Evolutionary conservation across 192 early-diverging fungal genomes (phyloP), one percentile per base, ranked within the genome.

Genomic region (Bifiguratus adelaidae): DNA sequence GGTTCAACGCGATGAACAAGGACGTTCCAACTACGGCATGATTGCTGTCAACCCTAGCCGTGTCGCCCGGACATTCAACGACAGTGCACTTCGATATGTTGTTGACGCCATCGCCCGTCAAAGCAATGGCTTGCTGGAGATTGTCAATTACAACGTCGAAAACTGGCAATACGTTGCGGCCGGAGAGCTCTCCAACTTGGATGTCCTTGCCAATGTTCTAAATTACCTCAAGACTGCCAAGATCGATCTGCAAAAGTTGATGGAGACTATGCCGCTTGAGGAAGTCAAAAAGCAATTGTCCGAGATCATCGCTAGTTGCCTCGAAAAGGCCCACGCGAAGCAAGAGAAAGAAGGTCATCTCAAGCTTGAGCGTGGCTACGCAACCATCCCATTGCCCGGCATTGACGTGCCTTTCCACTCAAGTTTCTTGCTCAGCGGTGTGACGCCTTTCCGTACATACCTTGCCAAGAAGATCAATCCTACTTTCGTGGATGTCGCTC

Each of bases 321-420:
- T 85, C 27, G 80, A 65, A 37, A 73, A 74, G 60, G 79, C 85
- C 19, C 71, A 70, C 21, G 77, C 74, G 45, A 84, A 81, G 70
- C 55, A 72, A 48, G 68, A 48, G 15, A 65, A 63, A 34, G 64
- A 69, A 32, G 70, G 74, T 20, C 56, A 74, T 42, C 54, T 95
- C 29, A 62, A 70, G 33, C 80, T 83, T 29, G 85, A 91, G 47
- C 89, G 92, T 58, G 91, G 91, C 33, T 67, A 81, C 41, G 88
- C 92, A 22, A 95, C 94, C 4, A 88, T 93, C 28, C 91, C 91
- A 41, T 66, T 97, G 2, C 74, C 76, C 4, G 91, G 91, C 47
- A 89, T 97, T 47, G 94, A 97, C 60, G 88, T 97, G 44, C 94
- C 94, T 21, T 97, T 95, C 87, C 94, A 97, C 74, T 95, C 91